A percentile compares a stretch with the other conserved stretches of the same genome.
These are phyloP conservation scores for Solanum sparsipilum DNA, from an alignment of 257 asterid genomes.

Conservation along the genomic window DNA sequence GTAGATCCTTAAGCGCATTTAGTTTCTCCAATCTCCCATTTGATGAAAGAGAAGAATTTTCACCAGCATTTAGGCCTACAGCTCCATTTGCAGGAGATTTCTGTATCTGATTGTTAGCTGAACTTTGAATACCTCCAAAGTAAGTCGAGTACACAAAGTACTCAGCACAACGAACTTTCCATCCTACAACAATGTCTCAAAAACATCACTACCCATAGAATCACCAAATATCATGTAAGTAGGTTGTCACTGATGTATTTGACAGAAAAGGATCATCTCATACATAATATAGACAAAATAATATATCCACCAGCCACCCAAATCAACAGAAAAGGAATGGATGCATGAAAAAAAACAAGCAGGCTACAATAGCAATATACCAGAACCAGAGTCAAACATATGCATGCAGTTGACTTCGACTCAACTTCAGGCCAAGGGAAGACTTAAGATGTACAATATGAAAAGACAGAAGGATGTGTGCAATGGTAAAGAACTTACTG, in stretches of 20 bases:
- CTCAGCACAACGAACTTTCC: slow-evolving; percentile 73
- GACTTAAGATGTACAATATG: not conserved
- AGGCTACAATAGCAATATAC: not conserved
- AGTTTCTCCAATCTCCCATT: slow-evolving; percentile 56
- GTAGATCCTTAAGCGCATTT: slow-evolving; percentile 47
- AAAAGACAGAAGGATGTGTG: not conserved
- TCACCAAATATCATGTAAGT: not conserved
- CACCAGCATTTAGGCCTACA: slow-evolving; percentile 17
- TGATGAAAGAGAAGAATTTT: slow-evolving; percentile 18
- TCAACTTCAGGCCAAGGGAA: not conserved
- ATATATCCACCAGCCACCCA: not conserved
- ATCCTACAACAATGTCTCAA: slow-evolving; percentile 41
- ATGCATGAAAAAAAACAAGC: not conserved
- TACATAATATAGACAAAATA: not conserved
- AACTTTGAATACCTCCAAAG: slow-evolving; percentile 68
- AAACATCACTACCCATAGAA: not conserved
- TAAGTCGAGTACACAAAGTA: slow-evolving; percentile 63
- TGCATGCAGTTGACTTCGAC: not conserved
- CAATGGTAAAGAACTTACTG: slow-evolving; percentile 27
- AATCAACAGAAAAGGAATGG: not conserved
- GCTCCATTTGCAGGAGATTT: slow-evolving; percentile 44
- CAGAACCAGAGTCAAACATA: not conserved
- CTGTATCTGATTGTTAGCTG: slow-evolving; percentile 36
- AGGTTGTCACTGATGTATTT: not conserved
- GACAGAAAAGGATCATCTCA: not conserved